phyloP scores from a whole-genome alignment of 2,329 filamentous ascomycete genomes.

The Ilyonectria destructans region DNA sequence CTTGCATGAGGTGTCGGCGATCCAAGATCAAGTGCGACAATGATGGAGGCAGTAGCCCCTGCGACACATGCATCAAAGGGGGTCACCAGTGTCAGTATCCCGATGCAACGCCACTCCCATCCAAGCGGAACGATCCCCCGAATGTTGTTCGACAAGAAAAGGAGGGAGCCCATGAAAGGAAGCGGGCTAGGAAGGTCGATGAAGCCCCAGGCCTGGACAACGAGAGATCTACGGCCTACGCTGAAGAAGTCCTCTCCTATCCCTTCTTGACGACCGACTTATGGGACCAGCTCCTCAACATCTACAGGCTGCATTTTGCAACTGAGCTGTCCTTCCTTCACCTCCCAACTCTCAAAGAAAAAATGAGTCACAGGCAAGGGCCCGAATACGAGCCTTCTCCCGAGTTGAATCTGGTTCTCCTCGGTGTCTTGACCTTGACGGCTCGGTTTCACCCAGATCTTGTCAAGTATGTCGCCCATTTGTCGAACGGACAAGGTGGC shows the following conservation, averaged over 20 bases:
- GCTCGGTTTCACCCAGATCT: constrained; percentile 77
- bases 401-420: constrained; percentile 71
- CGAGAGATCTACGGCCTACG: constrained; percentile 56
- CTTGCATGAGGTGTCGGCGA: constrained; percentile 81
- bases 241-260: constrained; percentile 74
- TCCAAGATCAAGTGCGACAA: constrained; percentile 94
- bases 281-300: constrained; percentile 79
- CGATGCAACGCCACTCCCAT: constrained; percentile 54
- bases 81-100: constrained; percentile 84
- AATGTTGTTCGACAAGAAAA: constrained; percentile 58
- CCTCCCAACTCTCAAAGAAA: constrained; percentile 73
- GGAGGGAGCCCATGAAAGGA: constrained; percentile 65
- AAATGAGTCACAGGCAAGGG: constrained; percentile 61
- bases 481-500: constrained; percentile 54
- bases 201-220: constrained; percentile 60
- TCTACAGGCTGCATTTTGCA: constrained; percentile 81
- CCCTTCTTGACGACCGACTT: constrained; percentile 75
- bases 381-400: constrained; percentile 56
- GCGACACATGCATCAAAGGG: constrained; percentile 81
- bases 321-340: constrained; percentile 83
- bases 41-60: constrained; percentile 79
- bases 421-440: constrained; percentile 79
- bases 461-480: constrained; percentile 67
- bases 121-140: constrained; percentile 61
- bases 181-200: constrained; percentile 63